A percentile compares a stretch with the other conserved stretches of the same genome.
Conservation (phyloP, 371 early-diverging fungal species). For the Mortierella sp. region DNA sequence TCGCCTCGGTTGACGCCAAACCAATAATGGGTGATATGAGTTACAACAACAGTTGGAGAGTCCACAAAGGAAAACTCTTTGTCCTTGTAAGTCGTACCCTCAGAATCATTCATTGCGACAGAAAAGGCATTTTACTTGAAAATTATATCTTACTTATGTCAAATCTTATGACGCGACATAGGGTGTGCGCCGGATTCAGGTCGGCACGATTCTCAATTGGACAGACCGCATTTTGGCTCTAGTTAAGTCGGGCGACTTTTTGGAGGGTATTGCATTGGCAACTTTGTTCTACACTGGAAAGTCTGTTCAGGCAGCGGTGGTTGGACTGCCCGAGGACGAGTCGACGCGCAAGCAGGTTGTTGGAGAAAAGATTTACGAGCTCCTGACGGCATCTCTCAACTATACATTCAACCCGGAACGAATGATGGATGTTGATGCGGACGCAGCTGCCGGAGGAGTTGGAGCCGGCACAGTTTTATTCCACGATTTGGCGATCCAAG, state of each 20-base stretch:
- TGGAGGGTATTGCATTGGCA: constrained; percentile 79
- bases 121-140: background rate
- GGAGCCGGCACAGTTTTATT: constrained; percentile 66
- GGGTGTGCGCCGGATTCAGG: constrained; percentile 76
- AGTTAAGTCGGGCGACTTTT: constrained; percentile 79
- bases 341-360: constrained; percentile 69
- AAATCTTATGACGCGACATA: constrained; percentile 23
- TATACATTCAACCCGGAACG: constrained; percentile 75
- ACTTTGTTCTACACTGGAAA: constrained; percentile 77
- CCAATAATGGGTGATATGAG: constrained; percentile 74
- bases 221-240: constrained; percentile 81
- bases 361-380: constrained; percentile 77
- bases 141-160: background rate
- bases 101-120: too few relatives aligned
- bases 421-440: constrained; percentile 62
- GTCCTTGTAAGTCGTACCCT: constrained; percentile 66
- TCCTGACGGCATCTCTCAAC: constrained; percentile 76
- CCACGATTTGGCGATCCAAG: constrained; percentile 70
- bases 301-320: constrained; percentile 72
- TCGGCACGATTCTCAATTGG: constrained; percentile 83
- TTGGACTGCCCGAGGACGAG: constrained; percentile 81
- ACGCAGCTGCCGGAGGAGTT: constrained; percentile 56
- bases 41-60: constrained; percentile 76
- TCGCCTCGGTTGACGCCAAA: constrained; percentile 28
- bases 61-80: constrained; percentile 79